Evolutionary conservation across 768 basidiomycete species (phyloP).

Genomic region (Pholiota molesta): DNA sequence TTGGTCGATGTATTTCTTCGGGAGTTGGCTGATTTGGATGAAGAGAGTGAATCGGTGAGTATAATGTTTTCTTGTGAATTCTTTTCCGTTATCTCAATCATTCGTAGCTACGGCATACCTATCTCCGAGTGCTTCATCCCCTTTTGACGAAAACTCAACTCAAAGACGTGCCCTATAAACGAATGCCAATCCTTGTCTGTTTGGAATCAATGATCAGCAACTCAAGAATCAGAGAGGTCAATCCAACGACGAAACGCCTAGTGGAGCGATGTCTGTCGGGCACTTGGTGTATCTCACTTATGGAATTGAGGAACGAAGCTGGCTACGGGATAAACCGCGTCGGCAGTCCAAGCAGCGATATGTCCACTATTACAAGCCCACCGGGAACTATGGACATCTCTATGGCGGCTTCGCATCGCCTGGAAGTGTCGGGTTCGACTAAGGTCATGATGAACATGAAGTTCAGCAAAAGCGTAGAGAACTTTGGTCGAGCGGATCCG

Average conservation of each 20-base stretch:
- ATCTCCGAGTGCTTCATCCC: slow-evolving; percentile 94
- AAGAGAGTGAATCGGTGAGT: slow-evolving; percentile 90
- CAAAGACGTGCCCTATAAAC: slow-evolving; percentile 84
- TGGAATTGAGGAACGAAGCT: slow-evolving; percentile 35
- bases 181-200: slow-evolving; percentile 81
- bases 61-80: not conserved
- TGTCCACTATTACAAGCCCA: slow-evolving; percentile 41
- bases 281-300: slow-evolving; percentile 82
- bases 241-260: slow-evolving; percentile 85
- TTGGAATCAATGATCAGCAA: slow-evolving; percentile 80
- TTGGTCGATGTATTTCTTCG: slow-evolving; percentile 98
- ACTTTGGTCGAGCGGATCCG: slow-evolving; percentile 35
- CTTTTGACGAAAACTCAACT: slow-evolving; percentile 95
- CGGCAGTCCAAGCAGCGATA: slow-evolving; percentile 48
- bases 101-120: slow-evolving; percentile 86
- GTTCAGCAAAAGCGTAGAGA: slow-evolving; percentile 68
- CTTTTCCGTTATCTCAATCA: not conserved
- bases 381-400: slow-evolving; percentile 28
- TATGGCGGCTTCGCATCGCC: slow-evolving; percentile 34
- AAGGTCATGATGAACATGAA: slow-evolving; percentile 50
- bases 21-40: slow-evolving; percentile 88
- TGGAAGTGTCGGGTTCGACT: slow-evolving; percentile 36
- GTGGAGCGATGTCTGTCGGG: slow-evolving; percentile 90
- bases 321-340: slow-evolving; percentile 29
- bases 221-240: slow-evolving; percentile 78